A percentile compares a stretch with the other conserved stretches of the same genome.
These are phyloP conservation scores for Fusarium irregulare DNA, from an alignment of 2,329 filamentous ascomycete genomes.

Conservation along the genomic window DNA sequence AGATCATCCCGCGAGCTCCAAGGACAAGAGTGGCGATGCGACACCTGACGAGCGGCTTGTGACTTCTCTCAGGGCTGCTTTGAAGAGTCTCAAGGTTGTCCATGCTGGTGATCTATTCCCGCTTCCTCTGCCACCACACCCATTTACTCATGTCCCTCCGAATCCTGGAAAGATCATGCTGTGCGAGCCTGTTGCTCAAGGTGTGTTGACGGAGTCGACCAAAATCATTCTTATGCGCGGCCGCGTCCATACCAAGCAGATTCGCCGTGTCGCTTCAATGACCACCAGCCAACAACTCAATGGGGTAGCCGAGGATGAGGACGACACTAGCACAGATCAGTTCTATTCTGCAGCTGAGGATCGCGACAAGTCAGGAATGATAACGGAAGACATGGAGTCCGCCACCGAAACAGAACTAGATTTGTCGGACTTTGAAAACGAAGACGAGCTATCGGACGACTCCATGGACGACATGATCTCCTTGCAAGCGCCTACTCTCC, in stretches of 20 bases:
- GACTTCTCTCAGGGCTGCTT: constrained; percentile 76
- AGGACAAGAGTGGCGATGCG: constrained; percentile 53
- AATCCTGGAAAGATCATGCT: constrained; percentile 88
- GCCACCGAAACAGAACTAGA: constrained; percentile 73
- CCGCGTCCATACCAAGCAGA: constrained; percentile 66
- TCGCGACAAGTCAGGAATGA: constrained; percentile 68
- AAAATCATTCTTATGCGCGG: constrained; percentile 83
- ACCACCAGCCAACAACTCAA: constrained; percentile 59
- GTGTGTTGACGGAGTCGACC: constrained; percentile 79
- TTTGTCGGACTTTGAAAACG: constrained; percentile 72
- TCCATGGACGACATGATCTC: constrained; percentile 95
- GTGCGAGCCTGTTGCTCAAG: constrained; percentile 96
- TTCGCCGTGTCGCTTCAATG: constrained; percentile 60
- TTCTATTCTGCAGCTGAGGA: constrained; percentile 95
- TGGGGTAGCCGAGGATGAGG: constrained; percentile 71
- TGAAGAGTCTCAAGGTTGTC: constrained; percentile 79
- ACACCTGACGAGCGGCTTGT: constrained; percentile 69
- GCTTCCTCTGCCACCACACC: constrained; percentile 83
- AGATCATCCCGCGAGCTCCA: constrained; percentile 61
- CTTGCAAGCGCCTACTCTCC: constrained; percentile 80
- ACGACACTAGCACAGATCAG: constrained; percentile 88
- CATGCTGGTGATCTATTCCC: constrained; percentile 84
- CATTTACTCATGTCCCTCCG: constrained; percentile 85
- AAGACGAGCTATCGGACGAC: constrained; percentile 84
- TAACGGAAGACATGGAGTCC: constrained; percentile 68